These are phyloP conservation scores for Alternaria sp. DNA, from an alignment of 2,329 filamentous ascomycete genomes.

Conservation along the genomic window DNA sequence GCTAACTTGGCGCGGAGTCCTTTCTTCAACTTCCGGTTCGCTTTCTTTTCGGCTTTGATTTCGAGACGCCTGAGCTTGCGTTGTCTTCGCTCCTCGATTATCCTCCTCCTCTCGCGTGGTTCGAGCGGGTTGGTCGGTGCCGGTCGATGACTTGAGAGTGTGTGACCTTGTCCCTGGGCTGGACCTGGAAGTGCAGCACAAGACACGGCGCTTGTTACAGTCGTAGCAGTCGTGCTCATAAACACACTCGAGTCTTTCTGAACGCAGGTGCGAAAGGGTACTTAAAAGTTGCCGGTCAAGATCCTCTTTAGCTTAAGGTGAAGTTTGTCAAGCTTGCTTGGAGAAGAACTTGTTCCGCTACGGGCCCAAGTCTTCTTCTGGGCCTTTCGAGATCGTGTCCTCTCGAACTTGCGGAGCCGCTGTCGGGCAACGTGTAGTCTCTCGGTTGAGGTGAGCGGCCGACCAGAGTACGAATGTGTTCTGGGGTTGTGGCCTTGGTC, in stretches of 20 bases:
- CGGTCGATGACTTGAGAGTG: not conserved
- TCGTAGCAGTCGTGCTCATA: conserved; percentile 12
- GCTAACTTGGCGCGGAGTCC: not conserved
- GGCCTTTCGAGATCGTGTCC: conserved; percentile 4
- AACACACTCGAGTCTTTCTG: not conserved
- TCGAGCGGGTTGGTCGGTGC: conserved; percentile 3
- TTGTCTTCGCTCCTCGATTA: conserved; percentile 9
- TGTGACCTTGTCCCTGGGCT: conserved; percentile 3
- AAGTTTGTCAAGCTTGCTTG: conserved; percentile 8
- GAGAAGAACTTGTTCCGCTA: not conserved
- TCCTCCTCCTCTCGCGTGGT: not conserved
- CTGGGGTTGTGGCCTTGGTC: conserved; percentile 1
- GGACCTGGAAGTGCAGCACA: conserved; percentile 5
- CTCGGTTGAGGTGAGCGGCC: conserved; percentile 11
- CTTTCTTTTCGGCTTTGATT: not conserved
- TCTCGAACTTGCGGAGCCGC: conserved; percentile 20
- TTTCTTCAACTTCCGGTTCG: not conserved
- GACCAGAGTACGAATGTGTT: conserved; percentile 1
- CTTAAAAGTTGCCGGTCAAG: conserved; percentile 1
- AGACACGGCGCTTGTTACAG: conserved; percentile 7
- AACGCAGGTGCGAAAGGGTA: not conserved
- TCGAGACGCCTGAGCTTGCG: conserved; percentile 1
- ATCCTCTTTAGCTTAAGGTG: conserved; percentile 10
- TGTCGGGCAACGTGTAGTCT: conserved; percentile 16
- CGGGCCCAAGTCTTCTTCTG: not conserved